These are phyloP conservation scores for Candida pseudofarinosa DNA, from an alignment of 805 yeast genomes.

Conservation along the genomic window DNA sequence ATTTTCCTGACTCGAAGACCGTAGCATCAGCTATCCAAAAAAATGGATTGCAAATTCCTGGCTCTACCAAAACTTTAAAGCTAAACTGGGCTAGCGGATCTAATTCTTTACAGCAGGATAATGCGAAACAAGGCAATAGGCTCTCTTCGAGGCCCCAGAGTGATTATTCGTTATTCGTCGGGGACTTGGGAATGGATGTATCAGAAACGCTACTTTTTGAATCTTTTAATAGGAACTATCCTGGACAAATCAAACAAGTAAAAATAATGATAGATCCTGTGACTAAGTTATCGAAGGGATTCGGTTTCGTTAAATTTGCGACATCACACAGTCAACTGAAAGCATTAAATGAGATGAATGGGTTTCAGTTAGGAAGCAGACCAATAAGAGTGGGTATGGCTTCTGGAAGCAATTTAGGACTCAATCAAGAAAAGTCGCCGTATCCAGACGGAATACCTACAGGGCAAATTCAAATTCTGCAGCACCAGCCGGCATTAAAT, in stretches of 20 bases:
- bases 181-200: slow-evolving; percentile 74
- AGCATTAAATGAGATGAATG: slow-evolving; percentile 80
- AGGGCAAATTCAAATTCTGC: slow-evolving; percentile 25
- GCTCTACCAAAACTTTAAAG: slow-evolving; percentile 56
- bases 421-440: slow-evolving; percentile 5
- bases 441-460: slow-evolving; percentile 10
- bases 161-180: slow-evolving; percentile 68
- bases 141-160: slow-evolving; percentile 4
- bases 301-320: slow-evolving; percentile 82
- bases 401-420: slow-evolving; percentile 22
- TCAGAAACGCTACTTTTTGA: slow-evolving; percentile 63
- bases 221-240: slow-evolving; percentile 62
- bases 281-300: slow-evolving; percentile 74
- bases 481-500: slow-evolving; percentile 51
- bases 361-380: slow-evolving; percentile 63
- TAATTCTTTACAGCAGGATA: slow-evolving; percentile 13
- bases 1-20: slow-evolving; percentile 56
- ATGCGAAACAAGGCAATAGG: neutral
- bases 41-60: slow-evolving; percentile 70
- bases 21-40: slow-evolving; percentile 64
- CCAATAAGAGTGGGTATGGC: slow-evolving; percentile 69
- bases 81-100: slow-evolving; percentile 76
- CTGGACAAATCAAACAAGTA: slow-evolving; percentile 65
- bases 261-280: slow-evolving; percentile 73
- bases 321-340: slow-evolving; percentile 63